These are phyloP conservation scores for Irineochytrium annulatum DNA, from an alignment of 192 early-diverging fungal species.

Conservation along the genomic window DNA sequence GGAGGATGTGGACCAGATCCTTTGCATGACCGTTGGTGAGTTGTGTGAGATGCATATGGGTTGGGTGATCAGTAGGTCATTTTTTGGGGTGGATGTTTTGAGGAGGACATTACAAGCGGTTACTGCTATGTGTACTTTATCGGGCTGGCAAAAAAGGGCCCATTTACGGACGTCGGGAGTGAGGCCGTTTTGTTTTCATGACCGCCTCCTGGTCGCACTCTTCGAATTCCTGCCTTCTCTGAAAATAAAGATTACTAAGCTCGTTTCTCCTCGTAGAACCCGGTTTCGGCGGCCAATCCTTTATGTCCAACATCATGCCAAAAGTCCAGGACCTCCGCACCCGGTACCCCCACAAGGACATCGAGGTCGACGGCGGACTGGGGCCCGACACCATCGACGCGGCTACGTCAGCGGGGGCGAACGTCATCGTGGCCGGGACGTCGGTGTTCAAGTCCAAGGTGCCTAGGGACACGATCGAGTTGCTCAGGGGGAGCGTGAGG, in stretches of 20 bases:
- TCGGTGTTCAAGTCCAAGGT: slow-evolving; percentile 76
- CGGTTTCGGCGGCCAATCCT: slow-evolving; percentile 93
- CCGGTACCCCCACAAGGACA: slow-evolving; percentile 80
- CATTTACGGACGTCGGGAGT: no score
- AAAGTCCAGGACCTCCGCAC: slow-evolving; percentile 77
- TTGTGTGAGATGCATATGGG: neutral
- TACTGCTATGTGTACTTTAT: no score
- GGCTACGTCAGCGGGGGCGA: slow-evolving; percentile 87
- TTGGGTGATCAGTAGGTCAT: neutral
- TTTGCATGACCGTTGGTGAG: slow-evolving; percentile 86
- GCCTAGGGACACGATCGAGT: slow-evolving; percentile 40
- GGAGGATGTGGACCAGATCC: slow-evolving; percentile 74
- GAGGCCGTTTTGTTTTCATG: neutral
- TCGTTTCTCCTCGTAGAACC: slow-evolving; percentile 54
- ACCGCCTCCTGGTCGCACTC: neutral
- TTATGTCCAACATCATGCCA: slow-evolving; percentile 82
- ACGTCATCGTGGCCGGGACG: slow-evolving; percentile 96
- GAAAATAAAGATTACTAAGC: neutral
- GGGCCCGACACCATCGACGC: slow-evolving; percentile 76
- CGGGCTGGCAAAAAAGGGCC: no score
- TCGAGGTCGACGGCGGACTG: slow-evolving; percentile 94
- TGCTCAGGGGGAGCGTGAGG: neutral
- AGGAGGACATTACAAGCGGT: no score
- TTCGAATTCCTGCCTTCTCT: neutral
- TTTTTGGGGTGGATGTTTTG: neutral